Percentiles rank a stretch among this genome's conserved stretches.
These are phyloP conservation scores for Epichloe bromicola DNA, from an alignment of 2,329 filamentous ascomycete species.

Conservation along the genomic window DNA sequence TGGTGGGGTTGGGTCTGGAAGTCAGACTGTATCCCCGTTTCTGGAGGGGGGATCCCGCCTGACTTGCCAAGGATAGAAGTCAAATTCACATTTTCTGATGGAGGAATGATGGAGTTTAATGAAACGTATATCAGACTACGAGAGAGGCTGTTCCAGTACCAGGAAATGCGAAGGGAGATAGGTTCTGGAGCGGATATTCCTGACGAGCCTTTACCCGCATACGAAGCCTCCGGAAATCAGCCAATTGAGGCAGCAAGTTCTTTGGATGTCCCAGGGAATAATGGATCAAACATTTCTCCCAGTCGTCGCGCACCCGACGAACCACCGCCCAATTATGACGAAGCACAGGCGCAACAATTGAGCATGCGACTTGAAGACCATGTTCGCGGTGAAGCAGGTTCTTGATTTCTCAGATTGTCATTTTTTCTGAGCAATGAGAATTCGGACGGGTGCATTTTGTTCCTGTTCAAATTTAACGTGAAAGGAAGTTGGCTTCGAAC, in stretches of 20 bases:
- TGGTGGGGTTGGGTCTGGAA: constrained; percentile 94
- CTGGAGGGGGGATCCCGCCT: constrained; percentile 75
- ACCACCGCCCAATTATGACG: constrained; percentile 83
- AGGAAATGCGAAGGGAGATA: constrained; percentile 59
- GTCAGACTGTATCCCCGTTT: constrained; percentile 64
- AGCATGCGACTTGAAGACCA: constrained; percentile 52
- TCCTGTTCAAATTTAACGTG: neutral
- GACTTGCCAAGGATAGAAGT: constrained; percentile 62
- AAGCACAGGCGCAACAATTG: constrained; percentile 64
- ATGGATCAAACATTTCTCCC: constrained; percentile 23
- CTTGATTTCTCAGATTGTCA: constrained; percentile 8
- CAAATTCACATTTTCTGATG: constrained; percentile 84
- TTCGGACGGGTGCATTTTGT: neutral
- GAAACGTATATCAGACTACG: constrained; percentile 71
- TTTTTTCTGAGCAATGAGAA: neutral
- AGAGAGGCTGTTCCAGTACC: constrained; percentile 68
- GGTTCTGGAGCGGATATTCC: constrained; percentile 55
- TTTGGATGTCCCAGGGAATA: constrained; percentile 13
- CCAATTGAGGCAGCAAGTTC: constrained; percentile 16
- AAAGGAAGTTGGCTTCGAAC: neutral
- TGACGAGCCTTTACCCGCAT: constrained; percentile 78
- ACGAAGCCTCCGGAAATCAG: constrained; percentile 46
- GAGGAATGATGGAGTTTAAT: constrained; percentile 87
- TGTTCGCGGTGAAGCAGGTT: constrained; percentile 38
- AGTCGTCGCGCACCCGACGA: constrained; percentile 45